A percentile compares a stretch with the other conserved stretches of the same genome.
Conservation (phyloP, 1,139 yeast species). For the Trichomonascaceae sp. region DNA sequence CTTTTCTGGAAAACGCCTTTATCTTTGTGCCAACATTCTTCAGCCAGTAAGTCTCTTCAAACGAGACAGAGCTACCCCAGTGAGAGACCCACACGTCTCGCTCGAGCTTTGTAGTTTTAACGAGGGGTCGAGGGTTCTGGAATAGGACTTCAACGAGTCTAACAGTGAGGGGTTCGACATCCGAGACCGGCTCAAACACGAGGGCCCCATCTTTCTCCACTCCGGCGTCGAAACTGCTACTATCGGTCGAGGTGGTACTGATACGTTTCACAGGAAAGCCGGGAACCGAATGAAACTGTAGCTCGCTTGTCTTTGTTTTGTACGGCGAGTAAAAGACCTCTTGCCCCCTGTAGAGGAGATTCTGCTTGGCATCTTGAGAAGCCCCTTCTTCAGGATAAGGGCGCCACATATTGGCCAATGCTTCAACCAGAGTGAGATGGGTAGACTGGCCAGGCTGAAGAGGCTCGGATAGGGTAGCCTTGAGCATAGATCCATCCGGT, state of each 20-base stretch:
- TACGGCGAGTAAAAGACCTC: constrained; percentile 56
- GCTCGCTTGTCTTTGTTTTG: constrained; percentile 37
- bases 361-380: constrained; percentile 50
- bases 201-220: constrained; percentile 30
- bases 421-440: constrained; percentile 40
- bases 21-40: constrained; percentile 65
- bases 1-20: constrained; percentile 60
- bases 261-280: constrained; percentile 13
- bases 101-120: constrained; percentile 43
- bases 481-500: constrained; percentile 29
- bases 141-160: constrained; percentile 44
- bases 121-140: constrained; percentile 55
- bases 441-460: constrained; percentile 47
- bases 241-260: constrained; percentile 9
- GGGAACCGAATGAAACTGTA: constrained; percentile 27
- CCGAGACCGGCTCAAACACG: constrained; percentile 44
- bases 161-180: constrained; percentile 35
- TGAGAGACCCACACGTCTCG: constrained; percentile 81
- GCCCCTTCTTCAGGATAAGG: constrained; percentile 61
- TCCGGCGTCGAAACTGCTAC: constrained; percentile 7
- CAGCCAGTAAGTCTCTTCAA: constrained; percentile 78
- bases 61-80: constrained; percentile 49
- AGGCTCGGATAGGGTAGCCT: constrained; percentile 47
- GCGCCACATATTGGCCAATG: constrained; percentile 34
- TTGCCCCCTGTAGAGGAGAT: constrained; percentile 39